Base-by-base conservation (phyloP, 2,329 filamentous ascomycete genomes). In the Blastomyces parvus region DNA sequence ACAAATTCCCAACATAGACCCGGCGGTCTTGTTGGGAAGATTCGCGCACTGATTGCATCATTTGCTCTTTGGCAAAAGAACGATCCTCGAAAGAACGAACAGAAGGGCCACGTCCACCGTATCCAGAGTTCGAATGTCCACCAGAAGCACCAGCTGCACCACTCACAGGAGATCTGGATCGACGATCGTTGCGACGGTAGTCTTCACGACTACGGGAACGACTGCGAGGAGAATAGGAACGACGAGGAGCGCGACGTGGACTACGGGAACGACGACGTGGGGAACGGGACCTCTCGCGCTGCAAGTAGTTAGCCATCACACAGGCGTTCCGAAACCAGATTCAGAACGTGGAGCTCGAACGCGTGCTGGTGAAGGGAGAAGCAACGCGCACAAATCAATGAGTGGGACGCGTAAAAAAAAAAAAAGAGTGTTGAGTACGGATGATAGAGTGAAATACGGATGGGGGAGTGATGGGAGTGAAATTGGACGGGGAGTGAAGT, bases 1-100 rank as follows among this genome's bases (percentile, higher is more conserved):
- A 94, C 71, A 99, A 84, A 77, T 99, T 99, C 79, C 94, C 94
- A 76, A 99, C 94, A 77, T 99, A 99, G 85, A 99, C 94, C 70
- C 94, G 92, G 74, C 94, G 93, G 83, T 99, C 94, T 80, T 99
- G 94, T 77, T 97, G 94, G 66, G 94, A 97, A 56, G 90, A 89
- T 74, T 97, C 94, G 74, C 91, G 88, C 71, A 97, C 88, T 75
- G 86, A 91, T 79, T 87, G 88, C 90, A 97, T 95, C 91, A 96
- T 97, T 77, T 91, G 88, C 79, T 96, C 91, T 79, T 94, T 92
- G 72, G 89, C 88, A 67, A 83, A 86, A 67, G 85, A 82, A 72
- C 91, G 87, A 73, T 96, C 91, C 77, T 97, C 93, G 79, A 86
- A 90, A 64, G 86, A 87, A 78, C 92, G 87, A 77, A 78, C 69